Base-by-base conservation (phyloP, 208 protist species). In the Trypanosoma conorhini region DNA sequence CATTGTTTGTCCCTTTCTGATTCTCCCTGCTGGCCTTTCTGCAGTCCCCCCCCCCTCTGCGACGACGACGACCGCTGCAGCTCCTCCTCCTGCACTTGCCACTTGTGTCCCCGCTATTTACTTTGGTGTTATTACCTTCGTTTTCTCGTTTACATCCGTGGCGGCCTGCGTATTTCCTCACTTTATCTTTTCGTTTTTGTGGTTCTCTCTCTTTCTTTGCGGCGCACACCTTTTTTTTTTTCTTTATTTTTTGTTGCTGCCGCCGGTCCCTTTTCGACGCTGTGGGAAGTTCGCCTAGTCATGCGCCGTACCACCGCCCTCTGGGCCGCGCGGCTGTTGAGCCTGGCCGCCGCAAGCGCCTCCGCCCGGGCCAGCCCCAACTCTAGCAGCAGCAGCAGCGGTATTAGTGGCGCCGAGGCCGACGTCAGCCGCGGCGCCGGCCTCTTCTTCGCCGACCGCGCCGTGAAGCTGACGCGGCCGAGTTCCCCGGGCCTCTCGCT, bases 391-490 rank as follows among this genome's bases (percentile, higher is more conserved):
- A n/a, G n/a, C n/a, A n/a, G n/a, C 19, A 12, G 15, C 12, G 44
- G 48, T 65, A 56, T 3, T 56, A 12, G 1, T 22, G 9, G 9
- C 28, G 21, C 9, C 52, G 35, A 22, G 7, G 8, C 13, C 31
- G 24, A 26, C 40, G 3, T 19, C 58, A 46, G 42, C 1, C 5
- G 42, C 28, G 28, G 66, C 33, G 77, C 73, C 12, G 66, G 68
- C 13, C 81, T 94, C 1, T 81, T 79, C 70, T 87, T 94, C 59
- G 84, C 86, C 15, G 86, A 94, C 63, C 83, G 89, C 56, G 89
- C 89, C 0, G 89, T 92, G 33, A 94, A 94, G 70, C 75, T 79
- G 67, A 79, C 74, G 22, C 35, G 35, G 38, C 19, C 82, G 15
- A 85, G 76, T 17, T 55, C 68, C 13, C 30, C 65, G 26, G 71